Conservation (phyloP, 2,329 filamentous ascomycete genomes). For the Penicillium oxalicum region DNA sequence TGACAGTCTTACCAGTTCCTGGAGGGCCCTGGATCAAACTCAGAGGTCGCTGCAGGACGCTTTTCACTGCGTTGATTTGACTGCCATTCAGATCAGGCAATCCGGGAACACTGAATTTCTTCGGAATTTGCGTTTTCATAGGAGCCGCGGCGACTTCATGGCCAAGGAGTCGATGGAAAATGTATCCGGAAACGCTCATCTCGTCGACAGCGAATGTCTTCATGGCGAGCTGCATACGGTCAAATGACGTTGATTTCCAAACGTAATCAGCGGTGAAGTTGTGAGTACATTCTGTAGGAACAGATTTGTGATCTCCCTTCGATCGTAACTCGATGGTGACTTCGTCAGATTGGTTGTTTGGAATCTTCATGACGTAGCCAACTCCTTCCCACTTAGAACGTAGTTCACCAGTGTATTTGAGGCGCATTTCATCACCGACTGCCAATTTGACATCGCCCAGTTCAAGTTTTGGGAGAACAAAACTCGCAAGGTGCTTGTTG, state of each 20-base stretch:
- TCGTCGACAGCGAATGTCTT: slow-evolving; percentile 98
- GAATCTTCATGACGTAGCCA: slow-evolving; percentile 98
- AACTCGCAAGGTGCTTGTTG: slow-evolving; percentile 94
- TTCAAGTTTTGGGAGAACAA: slow-evolving; percentile 93
- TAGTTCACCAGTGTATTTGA: slow-evolving; percentile 93
- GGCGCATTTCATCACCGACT: slow-evolving; percentile 95
- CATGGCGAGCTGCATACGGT: slow-evolving; percentile 98
- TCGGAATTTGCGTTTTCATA: slow-evolving; percentile 91
- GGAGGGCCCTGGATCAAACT: slow-evolving; percentile 96
- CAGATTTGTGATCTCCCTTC: slow-evolving; percentile 90
- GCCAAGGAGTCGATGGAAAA: slow-evolving; percentile 93
- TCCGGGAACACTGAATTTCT: slow-evolving; percentile 93
- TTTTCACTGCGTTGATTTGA: slow-evolving; percentile 94
- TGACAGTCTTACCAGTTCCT: slow-evolving; percentile 96
- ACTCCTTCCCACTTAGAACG: slow-evolving; percentile 93
- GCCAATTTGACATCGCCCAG: slow-evolving; percentile 96
- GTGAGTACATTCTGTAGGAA: slow-evolving; percentile 92
- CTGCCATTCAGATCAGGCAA: slow-evolving; percentile 92
- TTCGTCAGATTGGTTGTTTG: slow-evolving; percentile 97
- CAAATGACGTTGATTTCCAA: slow-evolving; percentile 98
- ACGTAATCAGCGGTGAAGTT: slow-evolving; percentile 99
- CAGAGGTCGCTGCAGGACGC: slow-evolving; percentile 84
- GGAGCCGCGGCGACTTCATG: slow-evolving; percentile 91
- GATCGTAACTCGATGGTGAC: slow-evolving; percentile 91
- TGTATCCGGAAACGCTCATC: slow-evolving; percentile 96